Percentiles rank a stretch among this genome's conserved stretches.
These are phyloP conservation scores for Linanthus parryae DNA, from an alignment of 148 eudicot genomes.

Conservation along the genomic window DNA sequence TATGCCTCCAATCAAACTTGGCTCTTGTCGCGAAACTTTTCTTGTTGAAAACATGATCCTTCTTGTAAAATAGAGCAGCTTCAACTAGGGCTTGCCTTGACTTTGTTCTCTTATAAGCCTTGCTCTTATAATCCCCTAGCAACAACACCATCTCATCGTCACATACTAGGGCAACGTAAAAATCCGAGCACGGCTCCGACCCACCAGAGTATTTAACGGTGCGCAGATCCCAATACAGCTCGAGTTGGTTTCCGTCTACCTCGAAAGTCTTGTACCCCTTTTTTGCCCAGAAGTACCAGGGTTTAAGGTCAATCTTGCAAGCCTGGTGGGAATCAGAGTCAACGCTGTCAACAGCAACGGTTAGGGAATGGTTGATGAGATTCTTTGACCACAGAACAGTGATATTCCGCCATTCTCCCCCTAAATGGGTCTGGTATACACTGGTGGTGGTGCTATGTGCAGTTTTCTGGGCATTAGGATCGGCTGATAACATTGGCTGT, in stretches of 20 bases:
- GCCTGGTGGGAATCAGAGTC: conserved; percentile 13
- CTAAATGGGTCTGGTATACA: conserved; percentile 19
- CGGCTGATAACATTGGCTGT: too few species aligned
- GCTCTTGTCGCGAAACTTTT: neutral
- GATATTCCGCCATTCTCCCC: conserved; percentile 4
- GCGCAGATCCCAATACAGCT: conserved; percentile 9
- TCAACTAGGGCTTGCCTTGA: conserved; percentile 7
- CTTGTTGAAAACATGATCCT: conserved; percentile 3
- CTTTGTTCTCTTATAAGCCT: conserved; percentile 8
- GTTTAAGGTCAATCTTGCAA: conserved; percentile 35
- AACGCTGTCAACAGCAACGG: conserved; percentile 20
- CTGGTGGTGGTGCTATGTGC: conserved; percentile 21
- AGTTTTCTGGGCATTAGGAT: neutral
- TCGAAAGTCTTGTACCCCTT: conserved; percentile 27
- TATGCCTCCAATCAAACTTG: neutral
- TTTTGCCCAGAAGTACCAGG: conserved; percentile 39
- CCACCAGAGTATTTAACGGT: neutral
- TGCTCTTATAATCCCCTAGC: conserved; percentile 5
- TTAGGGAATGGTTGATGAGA: conserved; percentile 22
- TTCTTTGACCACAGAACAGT: conserved; percentile 31
- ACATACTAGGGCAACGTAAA: conserved; percentile 2
- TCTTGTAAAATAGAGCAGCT: conserved; percentile 1
- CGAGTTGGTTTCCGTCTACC: conserved; percentile 17
- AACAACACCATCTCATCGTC: conserved; percentile 4
- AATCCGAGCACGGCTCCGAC: conserved; percentile 8